phyloP scores from a whole-genome alignment of 768 basidiomycete species.

The Sporobolomyces roseus region DNA sequence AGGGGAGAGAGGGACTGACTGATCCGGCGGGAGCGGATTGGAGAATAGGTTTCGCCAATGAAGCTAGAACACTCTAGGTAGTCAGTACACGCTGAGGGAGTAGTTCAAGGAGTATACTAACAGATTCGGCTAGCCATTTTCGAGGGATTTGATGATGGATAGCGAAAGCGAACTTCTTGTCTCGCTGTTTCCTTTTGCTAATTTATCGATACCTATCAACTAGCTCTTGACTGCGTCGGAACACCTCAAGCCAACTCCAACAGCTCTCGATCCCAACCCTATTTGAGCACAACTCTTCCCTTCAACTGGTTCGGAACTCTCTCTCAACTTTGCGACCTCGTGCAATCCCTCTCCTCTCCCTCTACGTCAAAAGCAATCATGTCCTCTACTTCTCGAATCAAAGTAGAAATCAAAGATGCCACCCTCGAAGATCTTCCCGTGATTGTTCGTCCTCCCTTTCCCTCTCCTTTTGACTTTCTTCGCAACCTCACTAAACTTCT shows the following conservation, averaged over 20 bases:
- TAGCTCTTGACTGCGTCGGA: not conserved
- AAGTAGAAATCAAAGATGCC: conserved; percentile 8
- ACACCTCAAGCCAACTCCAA: not conserved
- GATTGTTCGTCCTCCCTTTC: not conserved
- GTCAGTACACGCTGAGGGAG: not conserved
- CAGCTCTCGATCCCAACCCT: not conserved
- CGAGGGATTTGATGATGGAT: not conserved
- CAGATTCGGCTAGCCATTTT: conserved; percentile 13
- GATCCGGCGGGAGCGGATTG: conserved; percentile 25
- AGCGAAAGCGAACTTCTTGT: not conserved
- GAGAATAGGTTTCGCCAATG: conserved; percentile 24
- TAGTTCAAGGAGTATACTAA: not conserved
- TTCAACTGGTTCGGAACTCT: not conserved
- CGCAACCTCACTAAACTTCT: not conserved
- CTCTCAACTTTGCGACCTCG: not conserved
- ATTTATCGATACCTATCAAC: not conserved
- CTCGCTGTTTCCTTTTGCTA: not conserved
- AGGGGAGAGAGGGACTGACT: not conserved
- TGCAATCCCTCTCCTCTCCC: not conserved
- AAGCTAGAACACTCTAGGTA: too few relatives aligned
- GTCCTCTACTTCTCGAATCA: not conserved
- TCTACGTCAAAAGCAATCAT: too few relatives aligned
- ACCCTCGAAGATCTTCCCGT: not conserved
- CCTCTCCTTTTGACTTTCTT: not conserved
- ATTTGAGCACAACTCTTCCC: not conserved